Evolutionary conservation across 1,284 basidiomycete genomes (phyloP).

Genomic region (Kwoniella shivajii): DNA sequence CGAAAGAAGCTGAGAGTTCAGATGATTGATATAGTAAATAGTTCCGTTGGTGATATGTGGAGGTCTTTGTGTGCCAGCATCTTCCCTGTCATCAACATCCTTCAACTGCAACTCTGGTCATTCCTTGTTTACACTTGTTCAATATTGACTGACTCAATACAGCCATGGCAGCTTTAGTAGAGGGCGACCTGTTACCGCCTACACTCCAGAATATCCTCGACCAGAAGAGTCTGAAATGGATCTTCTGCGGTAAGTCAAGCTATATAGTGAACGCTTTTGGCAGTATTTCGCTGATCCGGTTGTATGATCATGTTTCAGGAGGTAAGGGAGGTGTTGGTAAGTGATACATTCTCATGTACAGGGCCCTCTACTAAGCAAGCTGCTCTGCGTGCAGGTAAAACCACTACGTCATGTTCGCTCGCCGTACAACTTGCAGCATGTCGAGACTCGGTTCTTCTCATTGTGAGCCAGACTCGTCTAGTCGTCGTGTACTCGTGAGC

Average conservation of each 20-base stretch:
- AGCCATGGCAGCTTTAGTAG: slow-evolving; percentile 12
- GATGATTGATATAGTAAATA: no score
- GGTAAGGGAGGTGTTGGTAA: slow-evolving; percentile 92
- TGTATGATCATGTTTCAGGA: slow-evolving; percentile 59
- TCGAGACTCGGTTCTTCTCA: slow-evolving; percentile 88
- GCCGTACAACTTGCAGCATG: slow-evolving; percentile 88
- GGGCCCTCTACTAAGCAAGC: background rate
- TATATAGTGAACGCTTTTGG: background rate
- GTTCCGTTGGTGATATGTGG: no score
- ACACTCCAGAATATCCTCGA: slow-evolving; percentile 88
- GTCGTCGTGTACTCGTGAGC: background rate
- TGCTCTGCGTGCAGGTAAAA: slow-evolving; percentile 69
- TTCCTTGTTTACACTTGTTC: background rate
- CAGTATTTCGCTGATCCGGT: background rate
- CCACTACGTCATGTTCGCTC: slow-evolving; percentile 90
- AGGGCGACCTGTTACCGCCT: slow-evolving; percentile 61
- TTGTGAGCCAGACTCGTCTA: slow-evolving; percentile 63
- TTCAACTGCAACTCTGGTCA: background rate
- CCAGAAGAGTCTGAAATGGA: slow-evolving; percentile 88
- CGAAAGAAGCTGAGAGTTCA: no score
- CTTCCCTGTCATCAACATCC: background rate
- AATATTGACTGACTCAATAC: background rate
- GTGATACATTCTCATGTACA: slow-evolving; percentile 37
- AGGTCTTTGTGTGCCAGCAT: slow-evolving; percentile 5
- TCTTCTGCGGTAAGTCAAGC: slow-evolving; percentile 78